Base-by-base conservation (phyloP, 164 flowering plant genomes). In the Saururus chinensis region DNA sequence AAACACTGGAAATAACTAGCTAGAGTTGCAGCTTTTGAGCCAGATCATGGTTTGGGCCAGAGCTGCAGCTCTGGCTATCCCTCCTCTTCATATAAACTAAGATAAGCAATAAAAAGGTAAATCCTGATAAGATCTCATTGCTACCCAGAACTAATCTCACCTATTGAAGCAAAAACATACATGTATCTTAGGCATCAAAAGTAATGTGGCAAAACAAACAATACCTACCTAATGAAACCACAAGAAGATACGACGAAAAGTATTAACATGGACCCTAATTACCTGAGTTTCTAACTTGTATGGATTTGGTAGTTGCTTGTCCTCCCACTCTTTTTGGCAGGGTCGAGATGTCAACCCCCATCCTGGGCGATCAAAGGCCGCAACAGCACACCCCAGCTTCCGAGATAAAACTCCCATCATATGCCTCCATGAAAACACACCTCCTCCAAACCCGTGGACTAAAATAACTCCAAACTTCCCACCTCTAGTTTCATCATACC, bases 391-490 rank as follows among this genome's bases (percentile, higher is more conserved):
- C 69, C 92, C 87, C 63, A 75, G 68, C 67, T 89, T 89, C 60
- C 78, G 70, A 23, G 96, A 83, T 61, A 92, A 77, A 13, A 68
- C 70, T 4, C 84, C 89, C 93, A 89, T 86, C 64, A 92, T 86
- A 80, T 89, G 90, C 77, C 98, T 83, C 98, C 98, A 92, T 19
- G 96, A 87, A 73, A 92, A 92, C 26, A 92, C 95, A 40, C 98
- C 98, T 13, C 98, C 98, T 49, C 98, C 98, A 82, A 92, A 92
- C 17, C 98, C 98, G 80, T 92, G 98, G 25, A 92, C 81, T 66
- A 92, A 66, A 64, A 92, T 78, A 69, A 92, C 77, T 40, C 93
- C 98, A 74, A 82, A 71, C 68, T 82, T 80, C 23, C 79, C 84
- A 66, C 66, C 25, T 53, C 19, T 53, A 57, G 19, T 71, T 60